A percentile compares a stretch with the other conserved stretches of the same genome.
Evolutionary conservation across 177 flowering plant species (phyloP).

Genomic region (Vitis hybrid): DNA sequence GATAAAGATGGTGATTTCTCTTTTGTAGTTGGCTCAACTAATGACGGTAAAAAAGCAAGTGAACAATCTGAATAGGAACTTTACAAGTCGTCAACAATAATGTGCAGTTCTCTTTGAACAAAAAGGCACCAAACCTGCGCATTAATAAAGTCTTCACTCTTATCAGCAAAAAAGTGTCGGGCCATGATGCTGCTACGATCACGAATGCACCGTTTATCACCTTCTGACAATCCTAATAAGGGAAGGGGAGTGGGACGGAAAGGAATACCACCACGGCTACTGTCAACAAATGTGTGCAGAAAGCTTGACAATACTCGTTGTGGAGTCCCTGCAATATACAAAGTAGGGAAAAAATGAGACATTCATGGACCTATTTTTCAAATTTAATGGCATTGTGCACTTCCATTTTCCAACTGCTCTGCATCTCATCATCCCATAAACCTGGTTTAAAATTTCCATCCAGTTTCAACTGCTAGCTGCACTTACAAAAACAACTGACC

Average conservation of each 20-base stretch:
- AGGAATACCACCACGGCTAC: conserved; percentile 73
- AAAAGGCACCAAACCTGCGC: conserved; percentile 58
- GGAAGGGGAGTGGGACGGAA: conserved; percentile 81
- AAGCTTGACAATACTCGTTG: conserved; percentile 81
- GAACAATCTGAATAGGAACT: no score
- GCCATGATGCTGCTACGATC: conserved; percentile 98
- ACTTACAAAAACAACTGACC: no score
- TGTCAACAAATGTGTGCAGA: conserved; percentile 85
- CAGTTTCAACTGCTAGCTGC: no score
- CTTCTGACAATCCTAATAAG: conserved; percentile 71
- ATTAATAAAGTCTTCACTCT: conserved; percentile 85
- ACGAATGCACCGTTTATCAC: conserved; percentile 92
- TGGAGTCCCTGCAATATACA: conserved; percentile 72
- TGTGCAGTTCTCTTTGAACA: not conserved
- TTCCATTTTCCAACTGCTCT: no score
- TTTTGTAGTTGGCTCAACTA: no score
- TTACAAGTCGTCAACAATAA: not conserved
- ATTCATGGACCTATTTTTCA: no score
- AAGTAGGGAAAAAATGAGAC: not conserved
- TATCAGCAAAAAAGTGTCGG: conserved; percentile 87
- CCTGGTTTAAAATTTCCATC: no score
- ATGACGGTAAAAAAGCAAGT: no score
- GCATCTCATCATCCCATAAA: no score
- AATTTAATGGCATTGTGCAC: no score
- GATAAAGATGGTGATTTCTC: no score